phyloP scores from a whole-genome alignment of 148 eudicot genomes.

The Rhododendron ferrugineum region DNA sequence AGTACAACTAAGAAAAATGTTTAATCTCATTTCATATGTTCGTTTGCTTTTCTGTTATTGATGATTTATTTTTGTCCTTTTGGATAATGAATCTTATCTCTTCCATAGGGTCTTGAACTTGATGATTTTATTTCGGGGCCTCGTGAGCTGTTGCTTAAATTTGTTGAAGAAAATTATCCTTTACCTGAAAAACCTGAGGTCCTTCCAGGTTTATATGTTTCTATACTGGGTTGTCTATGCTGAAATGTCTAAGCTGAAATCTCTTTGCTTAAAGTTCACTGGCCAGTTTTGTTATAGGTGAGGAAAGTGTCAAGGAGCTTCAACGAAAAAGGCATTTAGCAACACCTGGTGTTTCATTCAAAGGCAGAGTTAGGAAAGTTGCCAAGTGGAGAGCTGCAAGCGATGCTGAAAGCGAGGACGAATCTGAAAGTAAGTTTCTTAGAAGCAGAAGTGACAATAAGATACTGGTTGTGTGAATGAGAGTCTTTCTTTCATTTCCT shows the following conservation, averaged over 20 bases:
- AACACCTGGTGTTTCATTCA: constrained; percentile 63
- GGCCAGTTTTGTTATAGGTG: constrained; percentile 29
- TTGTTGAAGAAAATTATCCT: constrained; percentile 96
- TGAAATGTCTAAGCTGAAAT: constrained; percentile 11
- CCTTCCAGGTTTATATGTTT: constrained; percentile 47
- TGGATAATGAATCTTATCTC: not conserved
- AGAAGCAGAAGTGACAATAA: not conserved
- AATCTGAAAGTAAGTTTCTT: constrained; percentile 60
- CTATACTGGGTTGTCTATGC: not conserved
- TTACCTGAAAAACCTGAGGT: constrained; percentile 90
- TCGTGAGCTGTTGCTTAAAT: constrained; percentile 91
- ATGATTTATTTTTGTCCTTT: constrained; percentile 12
- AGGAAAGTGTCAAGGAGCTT: constrained; percentile 68
- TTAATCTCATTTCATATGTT: not conserved
- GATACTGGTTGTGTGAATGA: not conserved
- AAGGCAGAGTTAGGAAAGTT: constrained; percentile 86
- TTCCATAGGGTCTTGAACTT: constrained; percentile 74
- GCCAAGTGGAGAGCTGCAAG: constrained; percentile 71
- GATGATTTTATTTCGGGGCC: constrained; percentile 98
- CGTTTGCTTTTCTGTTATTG: not conserved
- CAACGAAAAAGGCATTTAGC: constrained; percentile 68
- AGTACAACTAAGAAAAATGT: not conserved
- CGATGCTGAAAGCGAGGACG: constrained; percentile 68
- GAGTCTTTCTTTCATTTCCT: not conserved
- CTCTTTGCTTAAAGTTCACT: constrained; percentile 10